A percentile compares a stretch with the other conserved stretches of the same genome.
Evolutionary conservation across 2,329 filamentous ascomycete species (phyloP).

Genomic region (Atkinsonella hypoxylon): DNA sequence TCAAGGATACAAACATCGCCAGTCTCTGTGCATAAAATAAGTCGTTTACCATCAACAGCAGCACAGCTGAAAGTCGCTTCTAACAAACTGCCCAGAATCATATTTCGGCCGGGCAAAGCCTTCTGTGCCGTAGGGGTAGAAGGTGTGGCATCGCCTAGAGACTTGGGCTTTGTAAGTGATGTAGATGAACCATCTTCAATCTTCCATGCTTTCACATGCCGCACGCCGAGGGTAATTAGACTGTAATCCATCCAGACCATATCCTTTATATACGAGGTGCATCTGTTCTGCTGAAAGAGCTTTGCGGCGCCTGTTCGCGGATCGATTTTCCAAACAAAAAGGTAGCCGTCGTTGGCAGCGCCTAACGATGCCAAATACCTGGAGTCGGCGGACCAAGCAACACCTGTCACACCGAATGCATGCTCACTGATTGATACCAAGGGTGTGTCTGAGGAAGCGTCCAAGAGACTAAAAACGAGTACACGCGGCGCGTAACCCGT

Average conservation of each 20-base stretch:
- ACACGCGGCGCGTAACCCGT: constrained; percentile 89
- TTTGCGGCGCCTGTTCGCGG: constrained; percentile 68
- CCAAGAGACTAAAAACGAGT: constrained; percentile 75
- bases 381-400: constrained; percentile 83
- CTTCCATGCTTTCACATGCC: constrained; percentile 90
- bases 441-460: constrained; percentile 68
- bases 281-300: constrained; percentile 78
- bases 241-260: constrained; percentile 85
- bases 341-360: constrained; percentile 80
- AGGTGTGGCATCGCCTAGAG: constrained; percentile 29
- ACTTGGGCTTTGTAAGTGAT: constrained; percentile 53
- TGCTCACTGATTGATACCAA: constrained; percentile 82
- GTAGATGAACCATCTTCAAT: constrained; percentile 52
- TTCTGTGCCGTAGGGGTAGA: constrained; percentile 30
- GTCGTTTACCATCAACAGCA: constrained; percentile 58
- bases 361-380: constrained; percentile 82
- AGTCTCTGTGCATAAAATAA: constrained; percentile 75
- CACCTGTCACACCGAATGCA: constrained; percentile 73
- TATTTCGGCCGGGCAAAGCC: constrained; percentile 76
- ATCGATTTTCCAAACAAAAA: constrained; percentile 85
- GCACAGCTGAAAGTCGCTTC: constrained; percentile 79
- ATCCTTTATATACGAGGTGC: constrained; percentile 71
- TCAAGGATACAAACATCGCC: constrained; percentile 86
- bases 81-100: constrained; percentile 67
- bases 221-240: constrained; percentile 76